Evolutionary conservation across 2,329 filamentous ascomycete genomes (phyloP), one percentile per base, ranked within the genome.

Genomic region (Paraphaeosphaeria sporulosa): DNA sequence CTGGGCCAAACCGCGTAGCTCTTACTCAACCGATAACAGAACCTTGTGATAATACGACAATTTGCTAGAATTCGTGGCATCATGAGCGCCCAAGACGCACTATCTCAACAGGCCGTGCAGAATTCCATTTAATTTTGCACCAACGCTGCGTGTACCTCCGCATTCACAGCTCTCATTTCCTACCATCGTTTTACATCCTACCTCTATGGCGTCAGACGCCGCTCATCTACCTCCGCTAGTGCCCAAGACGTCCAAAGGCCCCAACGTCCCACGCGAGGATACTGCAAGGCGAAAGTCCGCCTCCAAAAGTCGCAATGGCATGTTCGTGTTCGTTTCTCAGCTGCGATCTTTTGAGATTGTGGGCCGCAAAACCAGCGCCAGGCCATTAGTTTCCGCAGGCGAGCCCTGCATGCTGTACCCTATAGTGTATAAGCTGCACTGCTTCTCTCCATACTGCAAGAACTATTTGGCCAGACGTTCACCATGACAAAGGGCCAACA

Each of bases 271-370:
- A 47, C 51, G 44, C 4, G 51, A 52, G 30, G 55, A 58, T 19
- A 55, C 52, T 21, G 36, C 52, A n/a, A 52, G 56, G 56, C 60
- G 60, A 12, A 62, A 59, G 48, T 59, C 60, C 34, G 55, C 60
- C n/a, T 88, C 87, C 58, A 90, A 90, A 76, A 90, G 87, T 78
- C 86, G 88, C 66, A 90, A 90, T 81, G 88, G 88, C 89, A 86
- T 71, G 83, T 78, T 56, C 57, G 57, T 49, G 54, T 54, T 51
- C 34, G 36, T 54, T 60, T 52, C 50, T 55, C 50, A 30, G 53
- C 25, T 58, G 43, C 27, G 32, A 30, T 44, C 49, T 49, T 51
- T 9, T 46, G 32, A 27, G 25, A 55, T 46, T 49, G 54, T 49
- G 42, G 52, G 40, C 52, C 30, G 44, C 30, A 42, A 48, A 19